phyloP scores from a whole-genome alignment of 148 eudicot species.

The Mesembryanthemum crystallinum region DNA sequence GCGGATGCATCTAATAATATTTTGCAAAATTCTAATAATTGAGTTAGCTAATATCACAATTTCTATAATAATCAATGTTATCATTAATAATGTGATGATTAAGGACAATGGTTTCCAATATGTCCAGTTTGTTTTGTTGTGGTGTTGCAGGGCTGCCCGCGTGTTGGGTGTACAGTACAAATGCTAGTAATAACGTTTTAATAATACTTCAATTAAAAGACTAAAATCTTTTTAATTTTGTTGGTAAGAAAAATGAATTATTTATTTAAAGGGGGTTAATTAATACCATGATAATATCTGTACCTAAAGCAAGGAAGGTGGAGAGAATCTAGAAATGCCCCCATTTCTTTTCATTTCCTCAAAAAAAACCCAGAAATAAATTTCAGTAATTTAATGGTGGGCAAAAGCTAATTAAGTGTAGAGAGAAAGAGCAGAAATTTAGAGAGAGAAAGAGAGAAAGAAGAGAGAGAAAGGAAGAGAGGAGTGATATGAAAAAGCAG shows the following conservation, averaged over 20 bases:
- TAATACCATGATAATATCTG: constrained; percentile 18
- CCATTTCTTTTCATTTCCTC: constrained; percentile 31
- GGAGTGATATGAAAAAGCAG: constrained; percentile 33
- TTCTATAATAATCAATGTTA: not conserved
- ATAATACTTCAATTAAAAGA: too few species aligned
- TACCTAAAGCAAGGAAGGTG: constrained; percentile 38
- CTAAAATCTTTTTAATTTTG: not conserved
- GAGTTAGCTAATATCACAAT: not conserved
- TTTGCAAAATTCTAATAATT: not conserved
- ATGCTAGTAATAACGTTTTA: too few species aligned
- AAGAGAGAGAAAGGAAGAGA: constrained; percentile 16
- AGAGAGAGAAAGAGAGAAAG: constrained; percentile 18
- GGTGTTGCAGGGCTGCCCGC: not conserved
- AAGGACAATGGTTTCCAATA: not conserved
- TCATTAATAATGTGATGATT: not conserved
- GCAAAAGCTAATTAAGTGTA: constrained; percentile 18
- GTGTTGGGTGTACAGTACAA: constrained; percentile 2
- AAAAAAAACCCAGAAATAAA: constrained; percentile 36
- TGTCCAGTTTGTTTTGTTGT: constrained; percentile 10
- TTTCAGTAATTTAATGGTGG: constrained; percentile 7
- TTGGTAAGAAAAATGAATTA: not conserved
- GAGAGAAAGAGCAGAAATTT: constrained; percentile 19
- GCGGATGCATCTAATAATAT: too few species aligned
- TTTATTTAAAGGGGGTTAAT: not conserved
- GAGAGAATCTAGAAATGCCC: constrained; percentile 53